Percentiles rank a stretch among this genome's conserved stretches.
These are phyloP conservation scores for Ustilago cynodontis DNA, from an alignment of 1,284 basidiomycete species.

Conservation along the genomic window DNA sequence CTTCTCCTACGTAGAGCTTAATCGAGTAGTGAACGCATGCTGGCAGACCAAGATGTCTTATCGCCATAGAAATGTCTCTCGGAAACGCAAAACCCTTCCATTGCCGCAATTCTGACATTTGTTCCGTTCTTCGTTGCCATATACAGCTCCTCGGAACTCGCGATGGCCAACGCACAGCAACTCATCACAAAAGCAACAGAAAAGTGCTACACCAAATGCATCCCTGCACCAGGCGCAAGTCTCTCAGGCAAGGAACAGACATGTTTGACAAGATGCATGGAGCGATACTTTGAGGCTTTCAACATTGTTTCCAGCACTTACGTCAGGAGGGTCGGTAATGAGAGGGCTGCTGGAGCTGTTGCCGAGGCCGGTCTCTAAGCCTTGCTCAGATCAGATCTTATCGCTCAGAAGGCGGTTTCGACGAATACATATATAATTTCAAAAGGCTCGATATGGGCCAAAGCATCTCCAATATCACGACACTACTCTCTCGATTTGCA, in stretches of 20 bases:
- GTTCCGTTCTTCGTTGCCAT: neutral
- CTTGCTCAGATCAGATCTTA: too few species aligned
- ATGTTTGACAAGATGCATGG: constrained; percentile 65
- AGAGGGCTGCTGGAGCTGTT: constrained; percentile 53
- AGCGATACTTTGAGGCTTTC: constrained; percentile 69
- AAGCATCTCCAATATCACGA: neutral
- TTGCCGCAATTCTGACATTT: neutral
- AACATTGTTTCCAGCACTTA: constrained; percentile 65
- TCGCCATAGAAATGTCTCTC: neutral
- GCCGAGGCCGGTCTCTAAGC: constrained; percentile 44
- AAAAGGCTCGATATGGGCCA: neutral
- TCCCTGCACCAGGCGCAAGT: constrained; percentile 55
- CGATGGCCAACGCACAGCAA: constrained; percentile 67
- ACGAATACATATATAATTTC: neutral
- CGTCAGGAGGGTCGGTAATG: constrained; percentile 56
- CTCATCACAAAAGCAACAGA: constrained; percentile 68
- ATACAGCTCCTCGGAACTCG: constrained; percentile 46
- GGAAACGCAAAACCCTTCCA: neutral
- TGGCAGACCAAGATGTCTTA: neutral
- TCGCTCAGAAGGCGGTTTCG: too few species aligned
- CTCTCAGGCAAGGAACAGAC: constrained; percentile 66
- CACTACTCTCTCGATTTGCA: neutral
- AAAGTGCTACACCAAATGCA: constrained; percentile 68
- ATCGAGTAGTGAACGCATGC: neutral
- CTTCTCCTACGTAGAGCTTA: neutral